Evolutionary conservation across 2,329 filamentous ascomycete species (phyloP), one percentile per base, ranked within the genome.

Genomic region (Colletotrichum godetiae): DNA sequence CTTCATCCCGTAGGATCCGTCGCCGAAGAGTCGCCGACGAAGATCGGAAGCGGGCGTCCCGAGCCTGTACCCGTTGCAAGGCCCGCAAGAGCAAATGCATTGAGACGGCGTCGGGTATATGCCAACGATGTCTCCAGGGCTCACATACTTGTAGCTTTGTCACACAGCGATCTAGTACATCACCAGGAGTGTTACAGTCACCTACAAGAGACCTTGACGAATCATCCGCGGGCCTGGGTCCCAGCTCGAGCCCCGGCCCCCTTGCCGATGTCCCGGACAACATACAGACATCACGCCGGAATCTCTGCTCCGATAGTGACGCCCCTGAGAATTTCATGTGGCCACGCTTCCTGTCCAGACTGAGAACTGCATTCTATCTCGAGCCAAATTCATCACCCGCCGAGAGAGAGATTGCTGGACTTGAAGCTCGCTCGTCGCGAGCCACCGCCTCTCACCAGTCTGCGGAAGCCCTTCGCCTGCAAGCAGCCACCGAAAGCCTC

Each of bases 31-130:
- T 82, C 59, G 76, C 80, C 58, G 80, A 81, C 31, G 79, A 80
- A 70, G 77, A 81, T 71, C 78, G 81, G 15, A 81, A 82, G 72
- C 75, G 80, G 53, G 80, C 81, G 8, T 76, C 74, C 0, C 72
- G 78, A 75, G 81, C 80, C 77, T 82, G 80, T 66, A 76, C 78
- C 64, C 78, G 76, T n/a, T 82, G 81, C 66, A 82, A 82, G 67
- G 74, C 78, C 5, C 74, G 81, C 13, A 82, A 83, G 69, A 81
- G 78, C 66, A 80, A 79, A 68, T 82, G 81, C 55, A 78, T 82
- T 24, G 80, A 81, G 70, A 76, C 69, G 0, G 55, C 70, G 2
- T 70, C 75, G 8, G 80, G 78, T 0, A 74, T 73, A 35, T 83
- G 79, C 55, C 76, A 80, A 33, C 75, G 81, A 71, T 81, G 81